Evolutionary conservation across 2,329 filamentous ascomycete genomes (phyloP).

Genomic region (Fusarium acutatum): DNA sequence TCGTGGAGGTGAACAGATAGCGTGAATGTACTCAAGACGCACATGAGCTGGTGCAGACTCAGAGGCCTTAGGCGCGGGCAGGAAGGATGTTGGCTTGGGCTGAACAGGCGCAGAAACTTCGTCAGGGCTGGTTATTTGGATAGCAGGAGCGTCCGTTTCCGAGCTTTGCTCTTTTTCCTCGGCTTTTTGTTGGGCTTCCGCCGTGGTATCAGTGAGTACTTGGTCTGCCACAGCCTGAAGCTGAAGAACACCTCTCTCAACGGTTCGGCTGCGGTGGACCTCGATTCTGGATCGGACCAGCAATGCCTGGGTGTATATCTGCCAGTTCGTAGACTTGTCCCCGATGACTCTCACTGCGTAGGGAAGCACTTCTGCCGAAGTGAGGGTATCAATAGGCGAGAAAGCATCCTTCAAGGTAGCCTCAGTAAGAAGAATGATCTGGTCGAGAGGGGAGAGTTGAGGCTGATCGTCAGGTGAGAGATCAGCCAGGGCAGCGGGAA

Average conservation of each 20-base stretch:
- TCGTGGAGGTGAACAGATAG: constrained; percentile 81
- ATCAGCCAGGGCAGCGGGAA: constrained; percentile 69
- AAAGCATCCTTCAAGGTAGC: constrained; percentile 88
- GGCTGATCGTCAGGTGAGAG: constrained; percentile 85
- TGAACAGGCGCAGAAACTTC: constrained; percentile 36
- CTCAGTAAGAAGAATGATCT: constrained; percentile 89
- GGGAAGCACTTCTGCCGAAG: constrained; percentile 90
- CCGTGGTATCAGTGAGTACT: constrained; percentile 82
- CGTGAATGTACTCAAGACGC: constrained; percentile 83
- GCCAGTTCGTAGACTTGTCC: constrained; percentile 95
- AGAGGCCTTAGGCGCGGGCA: constrained; percentile 76
- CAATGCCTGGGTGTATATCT: constrained; percentile 93
- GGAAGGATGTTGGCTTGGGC: constrained; percentile 75
- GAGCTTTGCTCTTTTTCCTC: constrained; percentile 36
- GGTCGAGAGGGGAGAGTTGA: constrained; percentile 81
- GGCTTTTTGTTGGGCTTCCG: constrained; percentile 43
- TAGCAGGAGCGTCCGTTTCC: constrained; percentile 52
- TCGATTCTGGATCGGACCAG: constrained; percentile 91
- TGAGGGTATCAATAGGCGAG: constrained; percentile 83
- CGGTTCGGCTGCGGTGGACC: constrained; percentile 83
- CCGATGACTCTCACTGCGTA: constrained; percentile 89
- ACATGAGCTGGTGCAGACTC: constrained; percentile 83
- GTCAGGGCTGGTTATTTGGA: constrained; percentile 54
- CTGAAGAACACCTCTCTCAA: constrained; percentile 90
- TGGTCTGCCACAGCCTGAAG: constrained; percentile 96